phyloP scores from a whole-genome alignment of 1,284 basidiomycete species.

The Gomphus sp. region DNA sequence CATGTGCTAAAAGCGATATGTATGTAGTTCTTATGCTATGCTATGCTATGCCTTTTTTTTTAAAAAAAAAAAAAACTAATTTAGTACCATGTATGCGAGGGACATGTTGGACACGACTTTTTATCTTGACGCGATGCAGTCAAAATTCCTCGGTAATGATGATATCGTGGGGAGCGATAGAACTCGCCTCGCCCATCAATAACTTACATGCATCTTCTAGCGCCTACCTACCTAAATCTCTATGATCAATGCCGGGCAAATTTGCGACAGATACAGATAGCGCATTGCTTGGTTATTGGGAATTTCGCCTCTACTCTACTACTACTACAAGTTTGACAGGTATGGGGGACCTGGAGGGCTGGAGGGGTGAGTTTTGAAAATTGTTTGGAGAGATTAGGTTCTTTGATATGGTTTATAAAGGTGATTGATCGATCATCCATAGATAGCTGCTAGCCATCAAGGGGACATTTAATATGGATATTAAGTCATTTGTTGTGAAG shows the following conservation, averaged over 20 bases:
- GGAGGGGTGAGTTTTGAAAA: neutral
- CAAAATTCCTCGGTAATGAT: neutral
- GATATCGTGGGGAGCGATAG: neutral
- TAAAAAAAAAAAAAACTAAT: no score
- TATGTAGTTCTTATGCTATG: no score
- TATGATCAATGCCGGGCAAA: no score
- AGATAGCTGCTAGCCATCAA: neutral
- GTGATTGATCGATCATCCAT: neutral
- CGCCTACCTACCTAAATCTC: no score
- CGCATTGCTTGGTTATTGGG: no score
- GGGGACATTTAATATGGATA: neutral
- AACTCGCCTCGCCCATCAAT: no score
- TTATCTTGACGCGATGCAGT: neutral
- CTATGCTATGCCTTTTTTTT: no score
- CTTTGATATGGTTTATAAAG: neutral
- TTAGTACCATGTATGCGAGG: no score
- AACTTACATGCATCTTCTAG: no score
- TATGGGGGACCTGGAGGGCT: constrained; percentile 5
- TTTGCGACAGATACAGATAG: neutral
- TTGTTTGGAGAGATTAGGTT: neutral
- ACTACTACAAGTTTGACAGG: constrained; percentile 1
- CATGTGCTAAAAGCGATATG: no score
- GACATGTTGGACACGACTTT: no score
- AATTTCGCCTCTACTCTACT: no score
- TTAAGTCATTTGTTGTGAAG: neutral